A percentile compares a stretch with the other conserved stretches of the same genome.
phyloP scores from a whole-genome alignment of 2,329 filamentous ascomycete species.

The Leptographium wingfieldii region DNA sequence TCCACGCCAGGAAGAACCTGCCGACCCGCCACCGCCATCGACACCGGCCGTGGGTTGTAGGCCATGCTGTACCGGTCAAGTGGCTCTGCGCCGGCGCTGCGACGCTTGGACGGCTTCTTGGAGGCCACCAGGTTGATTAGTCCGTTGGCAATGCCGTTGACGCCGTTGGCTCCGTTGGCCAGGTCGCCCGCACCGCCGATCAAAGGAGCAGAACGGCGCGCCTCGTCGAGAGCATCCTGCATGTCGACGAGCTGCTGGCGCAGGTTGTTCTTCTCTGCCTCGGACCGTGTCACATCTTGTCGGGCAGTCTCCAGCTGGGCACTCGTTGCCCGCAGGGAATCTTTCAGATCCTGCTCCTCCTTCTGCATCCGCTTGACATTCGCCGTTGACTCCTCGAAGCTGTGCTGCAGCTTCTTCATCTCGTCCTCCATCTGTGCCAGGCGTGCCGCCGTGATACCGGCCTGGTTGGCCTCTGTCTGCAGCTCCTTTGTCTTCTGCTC shows the following conservation, averaged over 20 bases:
- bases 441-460: conserved; percentile 85
- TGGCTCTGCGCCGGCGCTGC: conserved; percentile 78
- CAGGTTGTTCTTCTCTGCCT: conserved; percentile 74
- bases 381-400: conserved; percentile 77
- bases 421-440: conserved; percentile 88
- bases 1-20: conserved; percentile 62
- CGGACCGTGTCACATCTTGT: conserved; percentile 60
- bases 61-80: conserved; percentile 84
- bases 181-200: conserved; percentile 41
- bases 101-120: conserved; percentile 81
- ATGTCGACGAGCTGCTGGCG: conserved; percentile 81
- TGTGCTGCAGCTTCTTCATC: conserved; percentile 80
- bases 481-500: conserved; percentile 87
- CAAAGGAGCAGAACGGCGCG: conserved; percentile 61
- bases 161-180: conserved; percentile 30
- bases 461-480: conserved; percentile 93
- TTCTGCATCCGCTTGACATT: conserved; percentile 93
- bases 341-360: conserved; percentile 75
- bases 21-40: conserved; percentile 73
- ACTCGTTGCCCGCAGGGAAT: conserved; percentile 67
- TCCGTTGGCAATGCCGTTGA: conserved; percentile 17
- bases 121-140: conserved; percentile 94
- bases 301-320: conserved; percentile 71
- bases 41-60: conserved; percentile 90
- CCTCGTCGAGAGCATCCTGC: conserved; percentile 82